Base-by-base conservation (phyloP, 179 eudicot species). In the Beta macrorhiza region DNA sequence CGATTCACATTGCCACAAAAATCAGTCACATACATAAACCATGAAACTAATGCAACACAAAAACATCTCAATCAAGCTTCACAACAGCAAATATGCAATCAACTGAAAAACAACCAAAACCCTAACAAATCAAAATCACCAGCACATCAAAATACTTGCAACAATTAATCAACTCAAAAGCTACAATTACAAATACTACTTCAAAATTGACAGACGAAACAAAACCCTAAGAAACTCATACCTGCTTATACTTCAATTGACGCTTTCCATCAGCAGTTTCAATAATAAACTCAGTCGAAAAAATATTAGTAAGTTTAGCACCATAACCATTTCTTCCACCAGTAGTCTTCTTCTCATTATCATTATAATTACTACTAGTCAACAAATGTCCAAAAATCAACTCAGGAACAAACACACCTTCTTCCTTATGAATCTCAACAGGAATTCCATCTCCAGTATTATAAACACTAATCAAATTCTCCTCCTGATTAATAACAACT, bases 261-360 rank as follows among this genome's bases (percentile, higher is more conserved):
- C 99, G 85, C 83, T 78, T 91, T 19, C 98, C 99, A 83, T 95
- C 99, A 1, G 99, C 99, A 20, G 94, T 93, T 80, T 95, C 99
- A 29, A 95, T 89, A 22, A 91, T 72, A 79, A 95, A 95, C 87
- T 92, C 91, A 0, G 94, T 92, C 0, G 99, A 95, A 49, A 95
- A 95, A 10, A 95, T 93, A 58, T 93, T 95, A 0, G 99, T 88
- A 16, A 95, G 92, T 84, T 93, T 95, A 2, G 98, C 99, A 8
- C 99, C 99, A 29, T 92, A 93, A 11, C 98, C 99, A 22, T 93
- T 92, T 71, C 99, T 82, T 6, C 98, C 99, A 20, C 99, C 99
- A 14, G 99, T 95, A 0, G 99, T 93, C 87, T 95, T 95, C 91
- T 91, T 95, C 86, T 81, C 91, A 2, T 74, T 19, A 71, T 95